phyloP scores from a whole-genome alignment of 73 alveolate species.

The Breviolum minutum region DNA sequence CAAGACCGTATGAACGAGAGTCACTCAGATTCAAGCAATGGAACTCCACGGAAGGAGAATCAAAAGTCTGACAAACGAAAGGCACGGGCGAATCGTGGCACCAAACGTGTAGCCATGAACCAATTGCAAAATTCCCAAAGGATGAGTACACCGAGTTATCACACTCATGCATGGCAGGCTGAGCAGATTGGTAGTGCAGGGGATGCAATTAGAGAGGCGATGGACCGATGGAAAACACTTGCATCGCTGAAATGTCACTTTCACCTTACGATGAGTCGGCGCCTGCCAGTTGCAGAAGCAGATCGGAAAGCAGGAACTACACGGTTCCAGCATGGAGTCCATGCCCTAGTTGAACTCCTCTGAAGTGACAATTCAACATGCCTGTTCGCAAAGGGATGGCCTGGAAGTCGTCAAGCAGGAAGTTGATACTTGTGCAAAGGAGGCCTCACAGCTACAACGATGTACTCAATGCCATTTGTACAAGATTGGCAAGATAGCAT shows the following conservation, averaged over 20 bases:
- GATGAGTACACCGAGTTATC: too few species aligned
- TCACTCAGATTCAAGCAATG: neutral
- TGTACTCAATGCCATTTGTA: too few species aligned
- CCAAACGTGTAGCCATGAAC: neutral
- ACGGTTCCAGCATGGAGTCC: constrained; percentile 28
- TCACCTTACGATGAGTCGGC: neutral
- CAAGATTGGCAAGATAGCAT: too few species aligned
- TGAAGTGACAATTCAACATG: neutral
- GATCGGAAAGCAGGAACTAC: constrained; percentile 43
- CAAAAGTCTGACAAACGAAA: neutral
- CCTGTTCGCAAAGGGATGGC: constrained; percentile 36
- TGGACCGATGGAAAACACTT: neutral
- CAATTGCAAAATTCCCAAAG: neutral
- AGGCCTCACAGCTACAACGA: neutral
- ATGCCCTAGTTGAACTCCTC: neutral
- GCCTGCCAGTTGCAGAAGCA: constrained; percentile 63
- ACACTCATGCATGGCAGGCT: neutral
- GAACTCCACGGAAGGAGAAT: neutral
- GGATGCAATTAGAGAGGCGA: constrained; percentile 33
- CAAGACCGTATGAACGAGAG: neutral
- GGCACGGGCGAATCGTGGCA: neutral
- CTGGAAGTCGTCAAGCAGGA: constrained; percentile 57
- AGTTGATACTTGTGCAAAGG: constrained; percentile 40
- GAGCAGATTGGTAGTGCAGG: constrained; percentile 30
- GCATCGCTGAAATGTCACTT: too few species aligned